A percentile compares a stretch with the other conserved stretches of the same genome.
phyloP scores from a whole-genome alignment of 1,284 basidiomycete species.

The Nidula niveotomentosa region DNA sequence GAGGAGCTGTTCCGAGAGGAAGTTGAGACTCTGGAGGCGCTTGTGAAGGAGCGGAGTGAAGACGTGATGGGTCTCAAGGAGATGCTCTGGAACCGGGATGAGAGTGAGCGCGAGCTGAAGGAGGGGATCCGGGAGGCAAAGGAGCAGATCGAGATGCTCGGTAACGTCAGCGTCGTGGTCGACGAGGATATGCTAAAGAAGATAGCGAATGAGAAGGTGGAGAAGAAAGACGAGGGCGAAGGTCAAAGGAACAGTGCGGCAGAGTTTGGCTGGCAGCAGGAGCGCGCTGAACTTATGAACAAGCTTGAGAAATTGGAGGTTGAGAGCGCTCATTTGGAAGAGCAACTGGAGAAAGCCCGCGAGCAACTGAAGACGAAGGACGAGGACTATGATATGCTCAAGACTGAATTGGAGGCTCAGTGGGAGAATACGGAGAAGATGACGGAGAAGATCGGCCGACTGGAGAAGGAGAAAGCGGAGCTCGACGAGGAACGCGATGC shows the following conservation, averaged over 20 bases:
- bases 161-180: slow-evolving; percentile 38
- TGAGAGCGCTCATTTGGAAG: slow-evolving; percentile 38
- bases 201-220: slow-evolving; percentile 33
- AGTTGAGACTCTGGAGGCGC: slow-evolving; percentile 34
- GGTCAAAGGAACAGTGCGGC: slow-evolving; percentile 37
- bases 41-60: slow-evolving; percentile 37
- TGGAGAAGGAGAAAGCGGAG: slow-evolving; percentile 27
- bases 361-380: slow-evolving; percentile 39
- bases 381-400: slow-evolving; percentile 47
- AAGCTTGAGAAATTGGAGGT: slow-evolving; percentile 34
- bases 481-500: slow-evolving; percentile 41
- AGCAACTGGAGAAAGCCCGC: slow-evolving; percentile 35
- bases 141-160: slow-evolving; percentile 59
- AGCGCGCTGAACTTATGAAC: slow-evolving; percentile 41
- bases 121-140: slow-evolving; percentile 50
- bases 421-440: slow-evolving; percentile 57
- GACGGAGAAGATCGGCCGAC: slow-evolving; percentile 40
- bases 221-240: slow-evolving; percentile 35
- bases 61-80: slow-evolving; percentile 44
- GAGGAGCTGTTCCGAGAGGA: slow-evolving; percentile 44
- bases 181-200: slow-evolving; percentile 43
- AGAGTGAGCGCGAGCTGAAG: slow-evolving; percentile 49
- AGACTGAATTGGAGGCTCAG: slow-evolving; percentile 59
- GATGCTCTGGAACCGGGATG: slow-evolving; percentile 47
- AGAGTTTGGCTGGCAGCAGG: slow-evolving; percentile 49